A percentile compares a stretch with the other conserved stretches of the same genome.
Evolutionary conservation across 805 yeast genomes (phyloP).

Genomic region (Starmerella vitae): DNA sequence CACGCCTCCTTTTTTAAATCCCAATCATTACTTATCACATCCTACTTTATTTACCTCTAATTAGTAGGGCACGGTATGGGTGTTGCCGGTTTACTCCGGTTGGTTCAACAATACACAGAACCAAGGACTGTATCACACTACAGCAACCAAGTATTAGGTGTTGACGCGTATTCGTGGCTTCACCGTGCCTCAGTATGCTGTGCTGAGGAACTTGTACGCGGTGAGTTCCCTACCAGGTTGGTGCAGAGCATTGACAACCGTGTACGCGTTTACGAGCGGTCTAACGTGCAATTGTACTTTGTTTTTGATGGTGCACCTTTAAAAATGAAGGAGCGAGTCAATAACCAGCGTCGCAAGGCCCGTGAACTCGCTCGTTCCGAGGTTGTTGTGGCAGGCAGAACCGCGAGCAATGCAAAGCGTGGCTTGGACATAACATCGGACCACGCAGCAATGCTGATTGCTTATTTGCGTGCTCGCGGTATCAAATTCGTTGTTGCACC

Average conservation of each 20-base stretch:
- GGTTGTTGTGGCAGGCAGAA: not conserved
- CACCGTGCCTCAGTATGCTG: slow-evolving; percentile 77
- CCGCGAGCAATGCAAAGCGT: slow-evolving; percentile 10
- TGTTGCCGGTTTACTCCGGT: slow-evolving; percentile 68
- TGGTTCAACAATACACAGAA: slow-evolving; percentile 58
- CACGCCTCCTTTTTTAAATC: not conserved
- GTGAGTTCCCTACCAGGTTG: slow-evolving; percentile 45
- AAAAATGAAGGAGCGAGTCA: slow-evolving; percentile 66
- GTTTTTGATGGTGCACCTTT: slow-evolving; percentile 89
- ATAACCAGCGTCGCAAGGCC: slow-evolving; percentile 42
- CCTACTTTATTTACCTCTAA: not conserved
- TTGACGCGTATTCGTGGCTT: slow-evolving; percentile 96
- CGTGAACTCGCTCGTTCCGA: slow-evolving; percentile 39
- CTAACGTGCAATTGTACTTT: slow-evolving; percentile 66
- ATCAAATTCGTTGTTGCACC: slow-evolving; percentile 86
- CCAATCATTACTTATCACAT: no score
- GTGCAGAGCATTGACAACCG: slow-evolving; percentile 54
- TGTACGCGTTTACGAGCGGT: slow-evolving; percentile 49
- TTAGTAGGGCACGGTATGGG: slow-evolving; percentile 47
- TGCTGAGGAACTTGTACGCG: slow-evolving; percentile 66
- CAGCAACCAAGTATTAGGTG: slow-evolving; percentile 65
- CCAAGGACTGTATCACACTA: slow-evolving; percentile 44
- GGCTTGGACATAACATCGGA: slow-evolving; percentile 78
- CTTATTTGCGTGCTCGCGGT: slow-evolving; percentile 36
- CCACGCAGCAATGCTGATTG: slow-evolving; percentile 80